A percentile compares a stretch with the other conserved stretches of the same genome.
phyloP scores from a whole-genome alignment of 2,329 filamentous ascomycete genomes.

The Geoglossum cookeanum region DNA sequence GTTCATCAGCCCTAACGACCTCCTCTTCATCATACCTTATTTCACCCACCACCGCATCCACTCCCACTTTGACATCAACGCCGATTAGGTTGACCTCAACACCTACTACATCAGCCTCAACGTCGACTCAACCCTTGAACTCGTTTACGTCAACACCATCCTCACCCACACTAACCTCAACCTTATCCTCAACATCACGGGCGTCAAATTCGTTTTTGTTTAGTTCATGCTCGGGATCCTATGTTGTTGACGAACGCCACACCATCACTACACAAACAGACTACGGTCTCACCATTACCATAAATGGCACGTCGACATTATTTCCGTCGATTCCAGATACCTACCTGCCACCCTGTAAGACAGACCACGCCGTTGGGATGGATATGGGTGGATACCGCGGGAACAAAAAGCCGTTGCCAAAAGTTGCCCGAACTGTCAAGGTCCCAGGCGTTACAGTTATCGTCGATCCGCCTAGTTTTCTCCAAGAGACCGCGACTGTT shows the following conservation, averaged over 20 bases:
- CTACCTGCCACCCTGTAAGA: too few species aligned
- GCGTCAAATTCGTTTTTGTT: not conserved
- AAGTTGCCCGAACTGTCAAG: not conserved
- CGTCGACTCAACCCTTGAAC: not conserved
- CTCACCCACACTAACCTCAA: not conserved
- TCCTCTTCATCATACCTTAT: not conserved
- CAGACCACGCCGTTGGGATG: too few species aligned
- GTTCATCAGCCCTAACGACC: not conserved
- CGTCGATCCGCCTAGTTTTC: not conserved
- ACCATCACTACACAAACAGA: not conserved
- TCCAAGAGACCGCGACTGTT: too few species aligned
- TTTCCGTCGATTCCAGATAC: too few species aligned
- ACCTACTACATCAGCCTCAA: not conserved
- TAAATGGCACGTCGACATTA: too few species aligned
- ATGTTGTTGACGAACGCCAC: too few species aligned
- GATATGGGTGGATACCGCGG: too few species aligned
- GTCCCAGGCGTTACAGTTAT: not conserved
- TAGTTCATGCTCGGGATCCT: too few species aligned
- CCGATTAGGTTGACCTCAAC: not conserved
- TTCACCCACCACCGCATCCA: not conserved
- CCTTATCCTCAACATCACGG: not conserved
- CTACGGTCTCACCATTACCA: not conserved
- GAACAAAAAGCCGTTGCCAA: too few species aligned
- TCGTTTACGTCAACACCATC: not conserved
- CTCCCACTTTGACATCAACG: not conserved